These are phyloP conservation scores for Taphrina pruni DNA, from an alignment of 1,139 yeast genomes.

Conservation along the genomic window DNA sequence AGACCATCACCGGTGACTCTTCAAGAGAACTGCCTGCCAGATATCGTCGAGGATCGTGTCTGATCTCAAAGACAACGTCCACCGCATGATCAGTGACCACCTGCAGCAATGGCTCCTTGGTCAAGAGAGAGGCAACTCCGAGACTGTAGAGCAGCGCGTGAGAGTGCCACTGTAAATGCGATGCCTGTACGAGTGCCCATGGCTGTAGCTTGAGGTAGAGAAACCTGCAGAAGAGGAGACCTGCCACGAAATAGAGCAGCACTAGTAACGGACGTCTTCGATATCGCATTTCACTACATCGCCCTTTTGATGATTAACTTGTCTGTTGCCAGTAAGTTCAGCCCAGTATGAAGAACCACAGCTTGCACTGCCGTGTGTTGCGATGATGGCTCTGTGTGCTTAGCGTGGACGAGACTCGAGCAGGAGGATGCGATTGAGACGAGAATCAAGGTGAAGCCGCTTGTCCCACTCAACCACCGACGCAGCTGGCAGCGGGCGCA, in stretches of 20 bases:
- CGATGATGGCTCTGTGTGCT: too few species aligned
- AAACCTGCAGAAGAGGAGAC: slow-evolving; percentile 3
- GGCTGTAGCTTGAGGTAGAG: background rate
- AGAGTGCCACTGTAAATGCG: slow-evolving; percentile 18
- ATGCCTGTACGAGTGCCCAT: slow-evolving; percentile 12
- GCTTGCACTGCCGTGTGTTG: too few species aligned
- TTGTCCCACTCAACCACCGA: too few species aligned
- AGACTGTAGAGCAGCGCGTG: slow-evolving; percentile 16
- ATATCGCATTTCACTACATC: slow-evolving; percentile 5
- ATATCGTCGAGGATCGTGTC: slow-evolving; percentile 21
- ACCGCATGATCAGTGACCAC: slow-evolving; percentile 17
- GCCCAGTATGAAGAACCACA: background rate
- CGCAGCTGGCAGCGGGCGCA: too few species aligned
- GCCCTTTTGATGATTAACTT: too few species aligned
- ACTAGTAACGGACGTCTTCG: slow-evolving; percentile 7
- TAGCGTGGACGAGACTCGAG: too few species aligned
- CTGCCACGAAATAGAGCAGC: slow-evolving; percentile 9
- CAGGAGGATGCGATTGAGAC: too few species aligned
- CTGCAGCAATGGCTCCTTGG: slow-evolving; percentile 35
- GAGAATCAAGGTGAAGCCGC: too few species aligned
- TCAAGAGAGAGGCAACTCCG: slow-evolving; percentile 9
- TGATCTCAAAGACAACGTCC: slow-evolving; percentile 31
- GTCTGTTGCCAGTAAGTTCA: background rate
- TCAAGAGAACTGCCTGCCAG: background rate
- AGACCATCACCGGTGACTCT: slow-evolving; percentile 5